phyloP scores from a whole-genome alignment of 768 basidiomycete species.

The Tulasnella sp. region DNA sequence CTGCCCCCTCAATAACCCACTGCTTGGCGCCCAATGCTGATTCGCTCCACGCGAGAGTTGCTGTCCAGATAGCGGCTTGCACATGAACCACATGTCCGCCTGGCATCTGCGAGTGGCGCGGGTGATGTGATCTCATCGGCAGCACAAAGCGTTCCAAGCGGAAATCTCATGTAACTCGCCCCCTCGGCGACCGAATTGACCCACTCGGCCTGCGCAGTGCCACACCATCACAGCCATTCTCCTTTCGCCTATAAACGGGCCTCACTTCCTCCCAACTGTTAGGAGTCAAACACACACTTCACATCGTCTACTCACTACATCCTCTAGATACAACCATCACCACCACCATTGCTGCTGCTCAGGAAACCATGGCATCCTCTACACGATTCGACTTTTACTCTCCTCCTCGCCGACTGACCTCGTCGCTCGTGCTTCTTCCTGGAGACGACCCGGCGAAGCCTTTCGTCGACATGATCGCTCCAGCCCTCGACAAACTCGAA shows the following conservation, averaged over 20 bases:
- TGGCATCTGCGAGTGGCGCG: background rate
- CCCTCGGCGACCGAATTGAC: background rate
- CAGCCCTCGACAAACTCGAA: background rate
- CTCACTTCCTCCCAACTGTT: background rate
- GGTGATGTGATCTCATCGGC: slow-evolving; percentile 6
- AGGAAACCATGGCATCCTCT: background rate
- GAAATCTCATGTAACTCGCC: background rate
- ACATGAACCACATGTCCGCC: background rate
- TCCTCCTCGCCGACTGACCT: background rate
- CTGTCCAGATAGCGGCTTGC: background rate
- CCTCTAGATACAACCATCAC: background rate
- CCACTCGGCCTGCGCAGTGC: background rate
- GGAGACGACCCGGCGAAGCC: slow-evolving; percentile 5
- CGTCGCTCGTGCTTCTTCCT: background rate
- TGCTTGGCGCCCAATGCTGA: background rate
- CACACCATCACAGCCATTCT: background rate
- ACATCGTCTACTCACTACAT: too few relatives aligned
- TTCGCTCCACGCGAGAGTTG: background rate
- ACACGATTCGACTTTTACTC: background rate
- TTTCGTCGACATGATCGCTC: slow-evolving; percentile 1
- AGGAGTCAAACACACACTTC: background rate
- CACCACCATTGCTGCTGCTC: background rate
- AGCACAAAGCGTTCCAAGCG: background rate
- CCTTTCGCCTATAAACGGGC: background rate
- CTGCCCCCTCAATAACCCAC: background rate